Percentiles rank a stretch among this genome's conserved stretches.
phyloP scores from a whole-genome alignment of 768 basidiomycete genomes.

The Baorangia bicolor region DNA sequence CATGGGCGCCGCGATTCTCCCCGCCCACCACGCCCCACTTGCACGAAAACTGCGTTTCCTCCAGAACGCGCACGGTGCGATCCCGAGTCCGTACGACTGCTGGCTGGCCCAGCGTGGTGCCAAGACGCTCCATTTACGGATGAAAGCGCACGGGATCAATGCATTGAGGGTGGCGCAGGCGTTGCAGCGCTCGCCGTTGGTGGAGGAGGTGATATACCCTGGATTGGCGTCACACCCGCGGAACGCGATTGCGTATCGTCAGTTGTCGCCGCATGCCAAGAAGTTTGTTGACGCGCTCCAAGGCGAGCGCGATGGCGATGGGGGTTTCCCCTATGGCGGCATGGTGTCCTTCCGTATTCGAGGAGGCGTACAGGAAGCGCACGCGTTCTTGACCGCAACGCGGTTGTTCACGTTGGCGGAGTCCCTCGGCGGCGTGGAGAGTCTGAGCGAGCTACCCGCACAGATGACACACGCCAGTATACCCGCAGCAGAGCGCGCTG shows the following conservation, averaged over 20 bases:
- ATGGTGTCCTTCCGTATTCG: slow-evolving; percentile 77
- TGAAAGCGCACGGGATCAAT: slow-evolving; percentile 83
- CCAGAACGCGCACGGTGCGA: slow-evolving; percentile 84
- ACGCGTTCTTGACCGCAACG: slow-evolving; percentile 63
- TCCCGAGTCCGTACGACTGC: slow-evolving; percentile 82
- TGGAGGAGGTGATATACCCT: slow-evolving; percentile 86
- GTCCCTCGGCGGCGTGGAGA: slow-evolving; percentile 90
- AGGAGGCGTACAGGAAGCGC: slow-evolving; percentile 52
- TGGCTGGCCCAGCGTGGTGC: slow-evolving; percentile 90
- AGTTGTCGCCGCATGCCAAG: slow-evolving; percentile 67
- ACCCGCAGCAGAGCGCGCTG: slow-evolving; percentile 61
- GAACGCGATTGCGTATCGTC: slow-evolving; percentile 59
- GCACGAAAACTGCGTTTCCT: slow-evolving; percentile 71
- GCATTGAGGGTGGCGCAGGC: slow-evolving; percentile 72
- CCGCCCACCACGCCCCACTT: slow-evolving; percentile 49
- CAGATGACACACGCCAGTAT: slow-evolving; percentile 88
- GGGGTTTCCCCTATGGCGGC: slow-evolving; percentile 85
- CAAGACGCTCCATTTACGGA: slow-evolving; percentile 88
- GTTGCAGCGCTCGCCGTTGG: slow-evolving; percentile 52
- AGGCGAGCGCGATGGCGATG: slow-evolving; percentile 25
- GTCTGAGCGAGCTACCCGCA: slow-evolving; percentile 82
- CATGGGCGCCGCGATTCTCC: slow-evolving; percentile 81
- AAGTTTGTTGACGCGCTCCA: slow-evolving; percentile 52
- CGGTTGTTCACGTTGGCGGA: slow-evolving; percentile 82
- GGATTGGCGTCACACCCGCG: slow-evolving; percentile 70